Evolutionary conservation across 306 rosid species (phyloP), one percentile per base, ranked within the genome.

Genomic region (Sechiopsis laciniata): DNA sequence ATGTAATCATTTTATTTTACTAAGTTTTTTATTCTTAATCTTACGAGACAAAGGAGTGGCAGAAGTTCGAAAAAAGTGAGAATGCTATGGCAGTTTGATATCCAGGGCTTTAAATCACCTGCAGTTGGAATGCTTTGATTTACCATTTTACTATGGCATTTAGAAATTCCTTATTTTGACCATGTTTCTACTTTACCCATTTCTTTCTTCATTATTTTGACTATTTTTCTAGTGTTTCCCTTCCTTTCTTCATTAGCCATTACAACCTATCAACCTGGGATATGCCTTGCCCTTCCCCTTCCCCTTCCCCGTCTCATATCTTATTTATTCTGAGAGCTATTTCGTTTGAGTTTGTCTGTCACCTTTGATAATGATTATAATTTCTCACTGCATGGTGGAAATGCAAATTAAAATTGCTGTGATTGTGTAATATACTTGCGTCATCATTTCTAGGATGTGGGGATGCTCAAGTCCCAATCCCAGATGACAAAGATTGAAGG

Each of bases 381-480:
- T n/a, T 12, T 21, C 32, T 68, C 32, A 21, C 55, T 68, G 55
- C 55, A 1, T 48, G 17, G 55, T 68, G 20, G 13, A 0, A 40
- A 66, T 12, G 55, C 20, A 68, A 46, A 68, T 20, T 40, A 19
- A 46, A 67, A 21, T 46, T 67, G 19, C 17, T 20, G 11, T 48
- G 21, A 17, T 6, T 68, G 6, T 48, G 20, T 68, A 48, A 68
- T 68, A 19, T 11, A 19, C 35, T 51, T 54, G 55, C 68, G 75
- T 62, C 80, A 21, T 74, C 67, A 63, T 79, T 63, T 75, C 73
- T 83, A 88, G 90, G 82, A 72, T 76, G 74, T 64, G 69, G 79
- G 45, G 78, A 74, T 72, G 40, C 87, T 72, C 81, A 76, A 79
- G 53, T 24, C 77, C 10, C 74, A 75, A 21, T 21, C 76, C 10